phyloP scores from a whole-genome alignment of 1,284 basidiomycete genomes.

The Cerioporus squamosus region DNA sequence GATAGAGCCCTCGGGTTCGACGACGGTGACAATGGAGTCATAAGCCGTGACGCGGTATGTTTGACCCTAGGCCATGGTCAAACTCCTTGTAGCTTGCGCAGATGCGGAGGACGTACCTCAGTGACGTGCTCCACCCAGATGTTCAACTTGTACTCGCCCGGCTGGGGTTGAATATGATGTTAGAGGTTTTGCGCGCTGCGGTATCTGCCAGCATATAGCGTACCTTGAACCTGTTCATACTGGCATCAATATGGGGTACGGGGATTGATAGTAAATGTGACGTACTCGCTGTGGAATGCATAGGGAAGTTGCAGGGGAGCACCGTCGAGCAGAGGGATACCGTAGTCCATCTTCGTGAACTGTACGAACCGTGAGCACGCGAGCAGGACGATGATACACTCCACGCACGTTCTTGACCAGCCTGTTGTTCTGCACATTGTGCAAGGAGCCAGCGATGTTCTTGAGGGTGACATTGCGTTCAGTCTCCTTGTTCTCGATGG shows the following conservation, averaged over 20 bases:
- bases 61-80: slow-evolving; percentile 44
- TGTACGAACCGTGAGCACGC: slow-evolving; percentile 33
- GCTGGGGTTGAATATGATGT: slow-evolving; percentile 40
- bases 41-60: slow-evolving; percentile 72
- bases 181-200: neutral
- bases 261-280: slow-evolving; percentile 23
- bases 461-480: slow-evolving; percentile 77
- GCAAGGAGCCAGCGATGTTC: slow-evolving; percentile 73
- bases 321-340: slow-evolving; percentile 62
- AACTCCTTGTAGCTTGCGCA: slow-evolving; percentile 5
- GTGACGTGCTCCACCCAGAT: slow-evolving; percentile 78
- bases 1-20: slow-evolving; percentile 80
- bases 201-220: neutral
- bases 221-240: slow-evolving; percentile 67
- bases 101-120: slow-evolving; percentile 50
- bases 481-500: slow-evolving; percentile 74
- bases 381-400: neutral
- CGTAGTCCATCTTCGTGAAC: slow-evolving; percentile 69
- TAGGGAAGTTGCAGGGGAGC: slow-evolving; percentile 77
- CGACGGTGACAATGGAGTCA: slow-evolving; percentile 81
- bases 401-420: slow-evolving; percentile 76
- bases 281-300: slow-evolving; percentile 85
- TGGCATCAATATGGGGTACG: slow-evolving; percentile 16
- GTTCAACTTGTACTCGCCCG: slow-evolving; percentile 79
- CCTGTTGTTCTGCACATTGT: slow-evolving; percentile 66